phyloP scores from a whole-genome alignment of 2,329 filamentous ascomycete genomes.

The Pseudocercospora vitis region DNA sequence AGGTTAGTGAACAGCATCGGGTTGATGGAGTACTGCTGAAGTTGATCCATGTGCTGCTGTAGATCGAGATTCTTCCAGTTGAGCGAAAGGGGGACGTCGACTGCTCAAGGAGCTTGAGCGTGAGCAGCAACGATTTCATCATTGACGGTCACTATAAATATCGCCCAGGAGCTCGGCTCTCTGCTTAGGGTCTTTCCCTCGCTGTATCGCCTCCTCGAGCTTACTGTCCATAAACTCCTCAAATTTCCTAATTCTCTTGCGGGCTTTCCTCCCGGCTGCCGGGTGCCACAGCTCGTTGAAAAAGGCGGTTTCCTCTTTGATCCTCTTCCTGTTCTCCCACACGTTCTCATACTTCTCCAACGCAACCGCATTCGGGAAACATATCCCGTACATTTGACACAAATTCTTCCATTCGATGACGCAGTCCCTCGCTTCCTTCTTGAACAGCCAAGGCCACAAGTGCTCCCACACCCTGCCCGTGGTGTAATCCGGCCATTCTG shows the following conservation, averaged over 20 bases:
- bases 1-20: too few species aligned
- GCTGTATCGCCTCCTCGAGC: conserved; percentile 5
- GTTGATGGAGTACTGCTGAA: too few species aligned
- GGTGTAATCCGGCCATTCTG: conserved; percentile 20
- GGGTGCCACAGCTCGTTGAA: conserved; percentile 21
- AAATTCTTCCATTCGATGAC: conserved; percentile 15
- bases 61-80: too few species aligned
- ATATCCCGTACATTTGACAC: conserved; percentile 26
- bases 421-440: conserved; percentile 20
- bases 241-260: conserved; percentile 6
- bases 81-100: too few species aligned
- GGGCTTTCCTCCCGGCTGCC: conserved; percentile 5
- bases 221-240: conserved; percentile 14
- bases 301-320: conserved; percentile 19
- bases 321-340: conserved; percentile 23
- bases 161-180: not conserved
- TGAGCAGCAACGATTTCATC: too few species aligned
- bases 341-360: conserved; percentile 22
- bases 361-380: conserved; percentile 16
- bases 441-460: conserved; percentile 28
- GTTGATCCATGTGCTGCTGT: too few species aligned
- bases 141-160: not conserved
- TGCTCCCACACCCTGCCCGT: conserved; percentile 28
- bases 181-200: conserved; percentile 4
- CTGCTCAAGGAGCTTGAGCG: too few species aligned